Percentiles rank a stretch among this genome's conserved stretches.
phyloP scores from a whole-genome alignment of 805 yeast genomes.

The Nakazawaea ishiwadae region DNA sequence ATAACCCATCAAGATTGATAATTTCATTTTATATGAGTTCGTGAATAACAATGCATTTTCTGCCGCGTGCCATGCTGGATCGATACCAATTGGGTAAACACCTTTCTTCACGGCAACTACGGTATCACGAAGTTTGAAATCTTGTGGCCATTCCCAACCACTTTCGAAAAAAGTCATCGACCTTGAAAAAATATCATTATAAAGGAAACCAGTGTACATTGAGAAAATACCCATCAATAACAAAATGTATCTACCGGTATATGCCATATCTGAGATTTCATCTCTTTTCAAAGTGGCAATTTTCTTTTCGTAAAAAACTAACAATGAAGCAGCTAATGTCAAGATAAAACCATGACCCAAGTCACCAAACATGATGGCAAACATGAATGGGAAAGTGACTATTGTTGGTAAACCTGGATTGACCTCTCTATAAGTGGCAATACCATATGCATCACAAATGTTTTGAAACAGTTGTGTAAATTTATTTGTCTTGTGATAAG shows the following conservation, averaged over 20 bases:
- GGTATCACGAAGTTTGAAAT: conserved; percentile 44
- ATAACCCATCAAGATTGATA: conserved; percentile 72
- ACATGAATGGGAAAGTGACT: conserved; percentile 77
- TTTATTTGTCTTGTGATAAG: conserved; percentile 65
- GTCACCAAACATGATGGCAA: conserved; percentile 83
- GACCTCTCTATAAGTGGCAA: conserved; percentile 70
- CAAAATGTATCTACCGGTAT: conserved; percentile 62
- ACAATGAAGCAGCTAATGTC: conserved; percentile 45
- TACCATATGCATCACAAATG: conserved; percentile 74
- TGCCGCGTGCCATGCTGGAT: conserved; percentile 77
- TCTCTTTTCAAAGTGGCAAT: conserved; percentile 57
- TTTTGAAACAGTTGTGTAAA: conserved; percentile 66
- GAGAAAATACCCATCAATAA: conserved; percentile 69
- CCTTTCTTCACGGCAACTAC: conserved; percentile 45
- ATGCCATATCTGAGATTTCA: conserved; percentile 78
- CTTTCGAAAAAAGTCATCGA: conserved; percentile 63
- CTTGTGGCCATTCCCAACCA: conserved; percentile 65
- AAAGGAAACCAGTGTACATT: conserved; percentile 68
- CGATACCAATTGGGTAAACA: conserved; percentile 60
- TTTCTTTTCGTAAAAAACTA: conserved; percentile 51
- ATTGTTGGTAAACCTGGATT: conserved; percentile 74
- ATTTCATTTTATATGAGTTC: conserved; percentile 74
- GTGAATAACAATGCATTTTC: conserved; percentile 66
- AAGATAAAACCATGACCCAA: conserved; percentile 72
- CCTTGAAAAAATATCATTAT: conserved; percentile 69